phyloP scores from a whole-genome alignment of 371 early-diverging fungal species.

The Dichotomocladium elegans region DNA sequence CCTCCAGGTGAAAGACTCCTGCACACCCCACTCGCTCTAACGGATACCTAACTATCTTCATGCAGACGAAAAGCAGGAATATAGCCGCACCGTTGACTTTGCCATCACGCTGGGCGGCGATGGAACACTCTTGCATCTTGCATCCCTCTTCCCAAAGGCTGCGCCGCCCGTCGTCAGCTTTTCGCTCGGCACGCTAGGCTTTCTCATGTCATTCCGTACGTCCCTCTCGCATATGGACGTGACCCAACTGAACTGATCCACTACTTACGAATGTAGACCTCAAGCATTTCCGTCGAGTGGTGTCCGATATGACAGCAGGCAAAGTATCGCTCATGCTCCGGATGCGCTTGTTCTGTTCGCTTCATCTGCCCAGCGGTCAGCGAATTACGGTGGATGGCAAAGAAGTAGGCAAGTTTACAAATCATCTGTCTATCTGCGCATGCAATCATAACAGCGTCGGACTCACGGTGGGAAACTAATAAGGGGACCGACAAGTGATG shows the following conservation, averaged over 20 bases:
- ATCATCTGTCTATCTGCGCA: not conserved
- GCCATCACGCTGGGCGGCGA: slow-evolving; percentile 95
- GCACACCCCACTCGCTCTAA: too few species aligned
- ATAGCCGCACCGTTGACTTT: slow-evolving; percentile 70
- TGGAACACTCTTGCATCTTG: slow-evolving; percentile 90
- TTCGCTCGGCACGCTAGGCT: slow-evolving; percentile 90
- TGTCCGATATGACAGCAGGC: slow-evolving; percentile 60
- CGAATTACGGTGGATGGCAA: slow-evolving; percentile 39
- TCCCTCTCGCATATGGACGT: not conserved
- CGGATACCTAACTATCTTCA: not conserved
- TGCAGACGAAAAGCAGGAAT: slow-evolving; percentile 36
- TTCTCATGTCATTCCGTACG: slow-evolving; percentile 79
- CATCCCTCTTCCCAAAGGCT: slow-evolving; percentile 74
- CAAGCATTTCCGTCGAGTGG: slow-evolving; percentile 51
- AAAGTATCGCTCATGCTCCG: slow-evolving; percentile 63
- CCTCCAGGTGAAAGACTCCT: slow-evolving; percentile 34
- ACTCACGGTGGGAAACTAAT: not conserved
- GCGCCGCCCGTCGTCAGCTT: slow-evolving; percentile 92
- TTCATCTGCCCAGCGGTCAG: slow-evolving; percentile 52
- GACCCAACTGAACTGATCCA: too few species aligned
- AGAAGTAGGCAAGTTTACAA: slow-evolving; percentile 35
- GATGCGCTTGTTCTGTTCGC: slow-evolving; percentile 72
- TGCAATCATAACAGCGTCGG: not conserved
- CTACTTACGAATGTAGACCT: slow-evolving; percentile 43
- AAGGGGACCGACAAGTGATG: slow-evolving; percentile 66